Evolutionary conservation across 1,284 basidiomycete species (phyloP).

Genomic region (Volvariella surrecta): DNA sequence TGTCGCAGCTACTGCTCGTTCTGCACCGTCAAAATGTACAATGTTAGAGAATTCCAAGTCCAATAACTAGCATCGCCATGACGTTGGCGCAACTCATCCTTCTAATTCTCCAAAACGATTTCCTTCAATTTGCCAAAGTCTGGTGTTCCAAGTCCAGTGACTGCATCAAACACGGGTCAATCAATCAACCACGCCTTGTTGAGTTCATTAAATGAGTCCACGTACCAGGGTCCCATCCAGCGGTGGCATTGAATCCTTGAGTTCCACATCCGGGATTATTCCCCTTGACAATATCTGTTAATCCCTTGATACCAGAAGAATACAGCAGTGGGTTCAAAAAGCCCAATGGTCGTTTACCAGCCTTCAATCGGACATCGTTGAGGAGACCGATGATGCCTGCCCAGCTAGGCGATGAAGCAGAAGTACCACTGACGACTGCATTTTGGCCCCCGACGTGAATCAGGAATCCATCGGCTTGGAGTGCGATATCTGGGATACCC

Average conservation of each 20-base stretch:
- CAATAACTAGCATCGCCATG: too few species aligned
- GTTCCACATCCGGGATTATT: conserved; percentile 50
- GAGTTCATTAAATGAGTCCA: not conserved
- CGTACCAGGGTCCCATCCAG: conserved; percentile 34
- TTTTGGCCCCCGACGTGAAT: conserved; percentile 29
- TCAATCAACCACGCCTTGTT: not conserved
- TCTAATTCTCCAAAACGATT: conserved; percentile 11
- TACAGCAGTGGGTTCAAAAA: conserved; percentile 59
- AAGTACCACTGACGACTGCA: conserved; percentile 40
- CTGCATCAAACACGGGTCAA: conserved; percentile 13
- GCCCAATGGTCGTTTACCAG: conserved; percentile 39
- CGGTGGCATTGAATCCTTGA: conserved; percentile 35
- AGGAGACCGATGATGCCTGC: conserved; percentile 49
- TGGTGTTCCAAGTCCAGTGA: conserved; percentile 44
- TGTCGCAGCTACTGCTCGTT: too few species aligned
- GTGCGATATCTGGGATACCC: conserved; percentile 53
- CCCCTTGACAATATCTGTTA: conserved; percentile 48
- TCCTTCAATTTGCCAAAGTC: conserved; percentile 30
- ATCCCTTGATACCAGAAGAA: conserved; percentile 27
- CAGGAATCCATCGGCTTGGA: conserved; percentile 40
- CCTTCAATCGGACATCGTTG: conserved; percentile 48
- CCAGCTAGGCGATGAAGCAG: conserved; percentile 50
- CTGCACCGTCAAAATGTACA: too few species aligned
- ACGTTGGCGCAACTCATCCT: not conserved
- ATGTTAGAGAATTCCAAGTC: too few species aligned